Base-by-base conservation (phyloP, 345 rosid species). In the Ceriops decandra region DNA sequence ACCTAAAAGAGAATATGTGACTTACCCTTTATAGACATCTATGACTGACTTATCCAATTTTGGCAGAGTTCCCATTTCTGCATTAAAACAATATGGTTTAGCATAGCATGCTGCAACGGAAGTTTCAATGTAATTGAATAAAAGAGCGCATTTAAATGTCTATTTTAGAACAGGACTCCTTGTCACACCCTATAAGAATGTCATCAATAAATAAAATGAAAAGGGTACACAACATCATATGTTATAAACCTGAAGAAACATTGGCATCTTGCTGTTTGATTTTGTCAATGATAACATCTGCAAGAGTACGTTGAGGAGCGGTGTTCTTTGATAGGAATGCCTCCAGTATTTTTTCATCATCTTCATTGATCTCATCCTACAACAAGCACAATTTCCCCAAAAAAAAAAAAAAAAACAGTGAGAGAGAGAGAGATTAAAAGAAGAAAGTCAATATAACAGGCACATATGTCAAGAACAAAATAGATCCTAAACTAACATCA, bases 271-370 rank as follows among this genome's bases (percentile, higher is more conserved):
- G 78, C 57, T 85, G 83, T 84, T 87, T 90, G 36, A 91, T 82
- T 72, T 85, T 90, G 47, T 80, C 79, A 49, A 85, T 81, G 49
- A 95, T 95, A 66, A 92, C 71, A 35, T 92, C 98, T 0, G 98
- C 85, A 20, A 95, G 98, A 4, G 96, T 92, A 35, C 75, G 85
- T 9, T 86, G 90, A 5, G 84, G 88, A 74, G 83, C 84, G 11
- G 89, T 86, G 57, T 85, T 82, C 83, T 87, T 90, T 0, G 83
- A 85, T 16, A 90, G 74, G 75, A 95, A 92, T 31, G 95, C 83
- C 74, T 90, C 98, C 57, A 92, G 82, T 73, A 92, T 68, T 81
- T 80, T 85, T 87, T 90, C 98, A 46, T 95, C 97, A 5, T 86
- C 86, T 75, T 90, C 96, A 70, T 86, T 81, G 53, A 91, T 83